Percentiles rank a stretch among this genome's conserved stretches.
phyloP scores from a whole-genome alignment of 2,329 filamentous ascomycete genomes.

The Fusarium chuoi region DNA sequence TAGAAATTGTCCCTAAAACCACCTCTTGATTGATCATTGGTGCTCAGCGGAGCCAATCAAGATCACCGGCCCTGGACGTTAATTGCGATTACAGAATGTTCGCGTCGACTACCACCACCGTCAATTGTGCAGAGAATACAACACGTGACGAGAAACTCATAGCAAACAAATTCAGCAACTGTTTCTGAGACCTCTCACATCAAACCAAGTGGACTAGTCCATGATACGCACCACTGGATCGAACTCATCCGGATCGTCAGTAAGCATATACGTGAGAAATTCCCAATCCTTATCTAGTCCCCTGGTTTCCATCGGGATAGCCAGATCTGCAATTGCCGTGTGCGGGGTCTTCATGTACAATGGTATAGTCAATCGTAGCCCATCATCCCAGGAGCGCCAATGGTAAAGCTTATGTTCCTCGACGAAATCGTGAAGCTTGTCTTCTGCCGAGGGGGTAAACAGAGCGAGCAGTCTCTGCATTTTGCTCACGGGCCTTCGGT shows the following conservation, averaged over 20 bases:
- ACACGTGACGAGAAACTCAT: fast-evolving
- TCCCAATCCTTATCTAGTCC: not conserved
- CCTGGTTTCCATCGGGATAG: not conserved
- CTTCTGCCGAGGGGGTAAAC: not conserved
- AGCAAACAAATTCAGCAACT: not conserved
- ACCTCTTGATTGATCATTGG: not conserved
- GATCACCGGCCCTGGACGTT: not conserved
- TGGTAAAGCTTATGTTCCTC: not conserved
- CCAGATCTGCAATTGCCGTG: not conserved
- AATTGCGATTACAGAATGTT: not conserved
- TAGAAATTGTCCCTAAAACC: not conserved
- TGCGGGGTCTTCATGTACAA: not conserved
- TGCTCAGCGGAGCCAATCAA: not conserved
- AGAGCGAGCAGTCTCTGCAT: not conserved
- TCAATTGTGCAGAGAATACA: not conserved
- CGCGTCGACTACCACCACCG: not conserved
- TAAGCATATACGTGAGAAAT: not conserved
- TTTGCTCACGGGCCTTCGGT: not conserved
- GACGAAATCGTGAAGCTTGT: not conserved
- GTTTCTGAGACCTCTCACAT: not conserved
- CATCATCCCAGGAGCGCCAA: not conserved
- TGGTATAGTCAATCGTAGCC: not conserved
- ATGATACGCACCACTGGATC: not conserved
- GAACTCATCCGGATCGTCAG: not conserved
- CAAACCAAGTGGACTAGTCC: fast-evolving